Evolutionary conservation across 2,329 filamentous ascomycete species (phyloP).

Genomic region (Alternaria burnsii): DNA sequence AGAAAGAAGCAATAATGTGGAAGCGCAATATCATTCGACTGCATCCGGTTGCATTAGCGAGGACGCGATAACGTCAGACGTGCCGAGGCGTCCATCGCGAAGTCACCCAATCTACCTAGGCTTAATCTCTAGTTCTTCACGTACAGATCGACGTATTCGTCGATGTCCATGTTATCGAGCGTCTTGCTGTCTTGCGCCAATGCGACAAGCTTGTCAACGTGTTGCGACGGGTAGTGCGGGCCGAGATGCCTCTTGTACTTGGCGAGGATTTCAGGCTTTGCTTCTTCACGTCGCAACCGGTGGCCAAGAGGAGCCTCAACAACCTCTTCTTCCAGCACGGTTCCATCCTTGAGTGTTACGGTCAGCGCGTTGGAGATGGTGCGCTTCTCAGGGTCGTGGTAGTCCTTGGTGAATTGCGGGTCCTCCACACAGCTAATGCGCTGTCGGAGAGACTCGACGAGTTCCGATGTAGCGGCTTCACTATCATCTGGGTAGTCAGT

Average conservation of each 20-base stretch:
- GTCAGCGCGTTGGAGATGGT: constrained; percentile 98
- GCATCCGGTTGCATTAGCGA: constrained; percentile 25
- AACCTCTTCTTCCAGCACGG: constrained; percentile 85
- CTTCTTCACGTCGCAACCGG: constrained; percentile 89
- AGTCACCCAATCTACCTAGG: constrained; percentile 33
- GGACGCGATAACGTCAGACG: constrained; percentile 17
- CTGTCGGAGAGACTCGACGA: constrained; percentile 90
- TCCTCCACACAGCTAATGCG: constrained; percentile 98
- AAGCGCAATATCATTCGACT: constrained; percentile 11
- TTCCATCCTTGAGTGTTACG: constrained; percentile 93
- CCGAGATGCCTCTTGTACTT: constrained; percentile 95
- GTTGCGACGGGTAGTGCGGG: constrained; percentile 79
- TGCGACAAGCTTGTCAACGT: constrained; percentile 83
- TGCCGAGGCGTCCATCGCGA: constrained; percentile 17
- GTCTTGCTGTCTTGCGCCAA: constrained; percentile 77
- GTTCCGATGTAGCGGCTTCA: constrained; percentile 87
- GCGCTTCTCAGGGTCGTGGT: constrained; percentile 91
- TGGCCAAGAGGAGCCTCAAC: constrained; percentile 96
- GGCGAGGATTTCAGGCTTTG: constrained; percentile 93
- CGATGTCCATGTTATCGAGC: constrained; percentile 82
- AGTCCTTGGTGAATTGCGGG: constrained; percentile 90
- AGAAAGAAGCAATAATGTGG: constrained; percentile 14
- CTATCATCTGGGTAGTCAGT: constrained; percentile 92
- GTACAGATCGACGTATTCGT: constrained; percentile 93
- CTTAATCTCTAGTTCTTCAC: constrained; percentile 59